Conservation (phyloP, 202 grass and related monocot species). For the Panicum virgatum region DNA sequence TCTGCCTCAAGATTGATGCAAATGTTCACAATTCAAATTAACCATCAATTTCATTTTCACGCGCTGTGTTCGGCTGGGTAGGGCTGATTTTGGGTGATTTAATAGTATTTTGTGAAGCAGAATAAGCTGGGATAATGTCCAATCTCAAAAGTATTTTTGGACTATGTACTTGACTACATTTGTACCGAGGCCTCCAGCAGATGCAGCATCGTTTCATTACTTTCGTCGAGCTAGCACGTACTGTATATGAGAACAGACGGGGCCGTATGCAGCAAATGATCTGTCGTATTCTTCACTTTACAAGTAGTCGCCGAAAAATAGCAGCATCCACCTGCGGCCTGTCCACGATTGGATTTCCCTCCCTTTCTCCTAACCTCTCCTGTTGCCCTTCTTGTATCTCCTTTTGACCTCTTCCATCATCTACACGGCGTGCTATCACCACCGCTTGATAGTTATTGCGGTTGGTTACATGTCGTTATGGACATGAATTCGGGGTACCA, state of each 20-base stretch:
- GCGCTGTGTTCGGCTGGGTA: no score
- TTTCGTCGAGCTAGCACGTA: not conserved
- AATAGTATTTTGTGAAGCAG: no score
- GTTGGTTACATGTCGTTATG: constrained; percentile 47
- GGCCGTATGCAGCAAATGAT: not conserved
- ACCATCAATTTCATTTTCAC: no score
- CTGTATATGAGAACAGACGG: not conserved
- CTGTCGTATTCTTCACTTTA: not conserved
- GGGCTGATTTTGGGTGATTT: no score
- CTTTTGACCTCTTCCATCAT: constrained; percentile 11
- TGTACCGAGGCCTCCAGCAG: not conserved
- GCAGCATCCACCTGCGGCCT: no score
- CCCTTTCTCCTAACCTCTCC: not conserved
- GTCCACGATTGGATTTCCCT: not conserved
- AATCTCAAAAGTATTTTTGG: not conserved
- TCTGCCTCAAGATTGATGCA: not conserved
- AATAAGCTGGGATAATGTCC: no score
- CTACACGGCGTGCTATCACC: not conserved
- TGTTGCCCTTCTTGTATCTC: not conserved
- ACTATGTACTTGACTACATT: not conserved
- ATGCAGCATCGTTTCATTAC: not conserved
- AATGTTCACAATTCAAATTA: not conserved
- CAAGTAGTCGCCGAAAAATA: not conserved
- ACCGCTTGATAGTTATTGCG: constrained; percentile 7
- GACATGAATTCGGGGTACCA: not conserved